Evolutionary conservation across 208 protist genomes (phyloP).

Genomic region (Crithidia thermophila): DNA sequence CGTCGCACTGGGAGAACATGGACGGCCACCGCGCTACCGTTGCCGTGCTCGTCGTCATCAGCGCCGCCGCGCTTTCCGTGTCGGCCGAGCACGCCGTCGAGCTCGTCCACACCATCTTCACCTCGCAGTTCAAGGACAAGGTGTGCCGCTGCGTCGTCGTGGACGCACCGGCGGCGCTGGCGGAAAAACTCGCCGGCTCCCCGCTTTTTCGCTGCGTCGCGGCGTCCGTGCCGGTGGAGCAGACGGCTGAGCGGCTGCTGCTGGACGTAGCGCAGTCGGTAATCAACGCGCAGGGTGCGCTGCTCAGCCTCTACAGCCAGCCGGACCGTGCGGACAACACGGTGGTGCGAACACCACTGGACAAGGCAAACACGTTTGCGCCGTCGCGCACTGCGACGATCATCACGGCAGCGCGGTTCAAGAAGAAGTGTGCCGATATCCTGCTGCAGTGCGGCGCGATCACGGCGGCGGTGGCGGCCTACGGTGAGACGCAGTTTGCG

Average conservation of each 20-base stretch:
- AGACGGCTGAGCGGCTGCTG: conserved; percentile 38
- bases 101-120: conserved; percentile 60
- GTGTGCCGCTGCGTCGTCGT: conserved; percentile 85
- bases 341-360: conserved; percentile 35
- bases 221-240: conserved; percentile 23
- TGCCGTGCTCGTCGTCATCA: conserved; percentile 74
- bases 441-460: conserved; percentile 70
- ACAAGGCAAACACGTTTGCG: conserved; percentile 24
- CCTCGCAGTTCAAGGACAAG: conserved; percentile 57
- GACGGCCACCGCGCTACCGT: conserved; percentile 54
- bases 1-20: conserved; percentile 82
- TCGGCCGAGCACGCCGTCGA: conserved; percentile 37
- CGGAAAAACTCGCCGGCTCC: conserved; percentile 12
- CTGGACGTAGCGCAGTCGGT: conserved; percentile 43
- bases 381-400: conserved; percentile 19
- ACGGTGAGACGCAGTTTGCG: conserved; percentile 69
- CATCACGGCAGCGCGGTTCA: conserved; percentile 26
- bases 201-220: conserved; percentile 25
- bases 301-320: conserved; percentile 26
- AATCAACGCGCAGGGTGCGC: conserved; percentile 25
- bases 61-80: conserved; percentile 35
- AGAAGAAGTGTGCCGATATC: conserved; percentile 74
- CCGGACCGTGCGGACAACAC: conserved; percentile 26
- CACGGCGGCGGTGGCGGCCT: conserved; percentile 50
- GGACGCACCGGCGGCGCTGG: conserved; percentile 32